Evolutionary conservation across 1,139 yeast genomes (phyloP), one percentile per base, ranked within the genome.

Genomic region (Geotrichum histeridarum): DNA sequence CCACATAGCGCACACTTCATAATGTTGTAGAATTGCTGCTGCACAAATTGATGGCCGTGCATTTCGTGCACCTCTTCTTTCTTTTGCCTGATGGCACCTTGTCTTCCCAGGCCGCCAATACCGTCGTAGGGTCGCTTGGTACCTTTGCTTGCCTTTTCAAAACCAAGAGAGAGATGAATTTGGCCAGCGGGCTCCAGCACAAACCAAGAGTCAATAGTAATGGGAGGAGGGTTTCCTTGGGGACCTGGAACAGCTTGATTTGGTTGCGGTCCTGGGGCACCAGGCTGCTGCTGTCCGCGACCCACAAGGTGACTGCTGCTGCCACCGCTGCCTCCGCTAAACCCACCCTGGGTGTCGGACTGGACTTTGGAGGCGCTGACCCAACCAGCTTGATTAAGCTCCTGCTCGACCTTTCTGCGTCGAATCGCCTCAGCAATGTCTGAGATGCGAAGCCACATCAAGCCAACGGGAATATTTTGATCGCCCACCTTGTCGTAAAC

Each of bases 1-100:
- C 96, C 96, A 77, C 99, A 93, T 58, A 90, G 81, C 0, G 98
- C 96, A 73, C 99, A 93, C 61, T 94, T 82, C 97, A 93, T 93
- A 64, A 93, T 88, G 63, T 88, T 89, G 77, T 93, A 93, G 67
- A 93, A 90, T 68, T 90, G 96, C 63, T 89, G 93, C 68, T 89
- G 96, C 42, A 89, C 95, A 73, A 93, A 93, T 70, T 89, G 95
- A 73, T 93, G 99, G 12, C 99, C 99, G 67, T 89, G 95, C 66
- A 93, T 95, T 70, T 91, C 97, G 68, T 83, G 89, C 1, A 93
- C 89, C 65, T 91, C 97, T 67, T 91, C 98, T 65, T 91, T 91
- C 75, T 88, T 83, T 71, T 89, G 94, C 65, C 96, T 85, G 62
- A 93, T 93, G 58, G 99, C 99, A 72, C 98, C 98, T 69, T 91